phyloP scores from a whole-genome alignment of 495 filamentous ascomycete genomes.

The Aspergillus conjunctus region DNA sequence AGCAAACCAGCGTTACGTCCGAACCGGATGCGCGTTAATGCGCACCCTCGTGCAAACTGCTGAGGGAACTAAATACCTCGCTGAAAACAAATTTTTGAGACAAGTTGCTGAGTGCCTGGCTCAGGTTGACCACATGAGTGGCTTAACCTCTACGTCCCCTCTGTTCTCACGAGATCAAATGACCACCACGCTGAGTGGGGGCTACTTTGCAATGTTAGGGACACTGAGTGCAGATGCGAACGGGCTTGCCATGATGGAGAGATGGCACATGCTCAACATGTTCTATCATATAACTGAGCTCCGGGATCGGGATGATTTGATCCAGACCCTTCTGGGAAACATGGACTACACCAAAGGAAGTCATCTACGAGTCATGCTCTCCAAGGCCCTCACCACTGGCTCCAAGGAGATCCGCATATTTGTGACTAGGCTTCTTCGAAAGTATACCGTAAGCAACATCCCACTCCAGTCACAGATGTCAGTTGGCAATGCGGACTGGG shows the following conservation, averaged over 20 bases:
- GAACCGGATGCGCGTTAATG: constrained; percentile 83
- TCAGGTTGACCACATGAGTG: constrained; percentile 89
- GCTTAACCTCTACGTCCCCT: constrained; percentile 81
- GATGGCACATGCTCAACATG: constrained; percentile 98
- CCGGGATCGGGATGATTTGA: constrained; percentile 83
- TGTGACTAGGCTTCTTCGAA: constrained; percentile 78
- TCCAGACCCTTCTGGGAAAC: constrained; percentile 80
- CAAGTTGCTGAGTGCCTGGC: constrained; percentile 95
- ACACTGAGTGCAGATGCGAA: constrained; percentile 76
- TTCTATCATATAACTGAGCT: constrained; percentile 97
- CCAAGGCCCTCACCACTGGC: constrained; percentile 88
- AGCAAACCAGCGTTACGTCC: constrained; percentile 90
- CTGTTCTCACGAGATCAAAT: constrained; percentile 86
- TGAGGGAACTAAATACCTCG: constrained; percentile 82
- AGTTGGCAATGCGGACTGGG: constrained; percentile 76
- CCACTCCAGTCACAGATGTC: constrained; percentile 33
- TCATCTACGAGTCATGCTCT: constrained; percentile 87
- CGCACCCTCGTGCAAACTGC: constrained; percentile 78
- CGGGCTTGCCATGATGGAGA: constrained; percentile 87
- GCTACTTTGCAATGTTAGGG: constrained; percentile 93
- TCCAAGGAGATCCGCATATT: constrained; percentile 90
- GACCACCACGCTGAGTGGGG: constrained; percentile 78
- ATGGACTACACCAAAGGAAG: constrained; percentile 90
- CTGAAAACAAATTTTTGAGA: constrained; percentile 87
- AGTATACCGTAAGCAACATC: constrained; percentile 64